Percentiles rank a stretch among this genome's conserved stretches.
Conservation (phyloP, 768 basidiomycete species). For the Serpula lacrymans region DNA sequence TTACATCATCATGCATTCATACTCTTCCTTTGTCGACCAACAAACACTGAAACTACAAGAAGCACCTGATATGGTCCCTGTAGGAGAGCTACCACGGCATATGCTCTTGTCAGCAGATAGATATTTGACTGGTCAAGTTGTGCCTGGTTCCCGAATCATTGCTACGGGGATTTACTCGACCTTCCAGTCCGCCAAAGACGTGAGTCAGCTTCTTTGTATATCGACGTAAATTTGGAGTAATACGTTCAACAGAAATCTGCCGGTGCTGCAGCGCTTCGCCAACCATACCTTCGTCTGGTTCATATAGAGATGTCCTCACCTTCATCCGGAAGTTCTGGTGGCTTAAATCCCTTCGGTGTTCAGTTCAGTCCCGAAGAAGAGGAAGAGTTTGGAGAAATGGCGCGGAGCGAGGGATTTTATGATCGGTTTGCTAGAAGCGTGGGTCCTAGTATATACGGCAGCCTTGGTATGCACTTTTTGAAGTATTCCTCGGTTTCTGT, state of each 20-base stretch:
- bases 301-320: conserved; percentile 90
- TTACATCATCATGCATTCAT: conserved; percentile 91
- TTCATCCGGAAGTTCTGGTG: conserved; percentile 61
- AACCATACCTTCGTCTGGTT: conserved; percentile 90
- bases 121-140: conserved; percentile 87
- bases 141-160: conserved; percentile 93
- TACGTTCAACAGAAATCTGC: conserved; percentile 56
- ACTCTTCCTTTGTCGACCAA: conserved; percentile 92
- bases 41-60: conserved; percentile 97
- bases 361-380: conserved; percentile 95
- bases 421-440: conserved; percentile 93
- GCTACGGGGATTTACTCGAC: conserved; percentile 97
- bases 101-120: conserved; percentile 91
- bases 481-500: conserved; percentile 2
- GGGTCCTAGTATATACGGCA: conserved; percentile 95
- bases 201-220: conserved; percentile 31
- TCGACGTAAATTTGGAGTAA: background rate
- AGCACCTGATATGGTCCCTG: conserved; percentile 99
- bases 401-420: conserved; percentile 84
- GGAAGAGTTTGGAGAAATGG: conserved; percentile 92
- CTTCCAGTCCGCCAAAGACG: conserved; percentile 85
- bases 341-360: conserved; percentile 80
- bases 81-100: conserved; percentile 95
- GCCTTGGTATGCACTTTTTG: conserved; percentile 61
- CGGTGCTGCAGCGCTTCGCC: conserved; percentile 85